These are phyloP conservation scores for Termitomyces sp. DNA, from an alignment of 768 basidiomycete genomes.

Conservation along the genomic window DNA sequence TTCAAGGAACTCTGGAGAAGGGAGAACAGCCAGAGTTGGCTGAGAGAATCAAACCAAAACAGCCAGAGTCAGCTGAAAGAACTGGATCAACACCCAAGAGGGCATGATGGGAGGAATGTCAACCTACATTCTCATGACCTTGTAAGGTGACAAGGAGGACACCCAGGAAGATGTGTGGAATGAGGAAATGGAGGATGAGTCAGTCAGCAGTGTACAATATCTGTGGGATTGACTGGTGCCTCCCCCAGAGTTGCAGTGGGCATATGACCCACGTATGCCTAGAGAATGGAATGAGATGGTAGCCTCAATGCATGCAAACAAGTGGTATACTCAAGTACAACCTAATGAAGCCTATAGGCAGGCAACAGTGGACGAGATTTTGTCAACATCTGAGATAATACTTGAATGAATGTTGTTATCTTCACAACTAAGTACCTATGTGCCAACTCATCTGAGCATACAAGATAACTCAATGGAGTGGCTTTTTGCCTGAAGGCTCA, in stretches of 20 bases:
- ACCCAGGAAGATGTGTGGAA: too few relatives aligned
- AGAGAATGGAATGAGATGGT: slow-evolving; percentile 17
- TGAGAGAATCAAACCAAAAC: not conserved
- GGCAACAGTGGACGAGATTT: too few relatives aligned
- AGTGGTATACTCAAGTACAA: too few relatives aligned
- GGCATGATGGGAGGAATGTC: not conserved
- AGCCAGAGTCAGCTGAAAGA: not conserved
- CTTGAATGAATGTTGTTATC: too few relatives aligned
- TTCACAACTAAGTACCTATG: too few relatives aligned
- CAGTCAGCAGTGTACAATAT: not conserved
- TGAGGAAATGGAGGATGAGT: too few relatives aligned
- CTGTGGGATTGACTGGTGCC: slow-evolving; percentile 17
- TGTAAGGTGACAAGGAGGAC: not conserved
- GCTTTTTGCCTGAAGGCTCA: too few relatives aligned
- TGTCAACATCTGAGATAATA: not conserved
- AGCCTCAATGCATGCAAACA: not conserved
- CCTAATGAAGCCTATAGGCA: too few relatives aligned
- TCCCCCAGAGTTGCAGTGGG: slow-evolving; percentile 9
- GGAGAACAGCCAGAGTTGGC: not conserved
- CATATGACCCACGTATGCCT: slow-evolving; percentile 17
- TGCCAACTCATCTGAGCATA: too few relatives aligned
- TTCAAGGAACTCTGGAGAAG: slow-evolving; percentile 2
- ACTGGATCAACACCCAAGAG: too few relatives aligned
- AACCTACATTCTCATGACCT: slow-evolving; percentile 1
- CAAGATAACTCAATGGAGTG: too few relatives aligned